These are phyloP conservation scores for Mycena polygramma DNA, from an alignment of 768 basidiomycete genomes.

Conservation along the genomic window DNA sequence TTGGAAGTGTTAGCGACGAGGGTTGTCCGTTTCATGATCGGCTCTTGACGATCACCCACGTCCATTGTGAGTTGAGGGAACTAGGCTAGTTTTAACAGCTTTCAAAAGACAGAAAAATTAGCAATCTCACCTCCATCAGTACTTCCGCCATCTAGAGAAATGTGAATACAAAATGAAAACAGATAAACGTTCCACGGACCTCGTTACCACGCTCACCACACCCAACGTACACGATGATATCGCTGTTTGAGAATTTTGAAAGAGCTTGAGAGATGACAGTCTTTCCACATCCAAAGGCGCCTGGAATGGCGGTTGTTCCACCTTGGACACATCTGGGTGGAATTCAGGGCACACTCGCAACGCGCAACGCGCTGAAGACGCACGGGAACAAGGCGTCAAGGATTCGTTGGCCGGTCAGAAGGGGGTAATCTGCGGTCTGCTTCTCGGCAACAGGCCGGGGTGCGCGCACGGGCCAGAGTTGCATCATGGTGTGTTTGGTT, in stretches of 20 bases:
- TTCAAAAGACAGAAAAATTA: constrained; percentile 2
- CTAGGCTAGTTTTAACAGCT: constrained; percentile 44
- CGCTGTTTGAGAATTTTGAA: constrained; percentile 99
- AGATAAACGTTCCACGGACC: constrained; percentile 53
- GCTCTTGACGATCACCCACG: constrained; percentile 91
- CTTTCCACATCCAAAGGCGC: constrained; percentile 99
- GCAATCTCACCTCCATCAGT: constrained; percentile 85
- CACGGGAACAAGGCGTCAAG: constrained; percentile 97
- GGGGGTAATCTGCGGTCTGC: constrained; percentile 90
- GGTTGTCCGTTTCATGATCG: constrained; percentile 99
- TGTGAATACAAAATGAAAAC: constrained; percentile 18
- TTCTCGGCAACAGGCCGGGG: constrained; percentile 97
- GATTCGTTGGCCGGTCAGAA: constrained; percentile 97
- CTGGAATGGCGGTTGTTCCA: constrained; percentile 97
- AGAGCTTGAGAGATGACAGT: constrained; percentile 99
- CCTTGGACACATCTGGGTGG: constrained; percentile 90
- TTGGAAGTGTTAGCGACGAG: constrained; percentile 99
- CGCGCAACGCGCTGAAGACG: constrained; percentile 45
- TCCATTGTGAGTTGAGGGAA: constrained; percentile 97
- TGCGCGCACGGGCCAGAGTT: constrained; percentile 98
- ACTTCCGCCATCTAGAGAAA: constrained; percentile 90
- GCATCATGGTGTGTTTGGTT: constrained; percentile 96
- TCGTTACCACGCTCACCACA: constrained; percentile 99
- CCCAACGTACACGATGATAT: constrained; percentile 99
- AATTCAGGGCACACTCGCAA: constrained; percentile 16